Evolutionary conservation across 1,284 basidiomycete species (phyloP).

Genomic region (Mycosarcoma maydis): DNA sequence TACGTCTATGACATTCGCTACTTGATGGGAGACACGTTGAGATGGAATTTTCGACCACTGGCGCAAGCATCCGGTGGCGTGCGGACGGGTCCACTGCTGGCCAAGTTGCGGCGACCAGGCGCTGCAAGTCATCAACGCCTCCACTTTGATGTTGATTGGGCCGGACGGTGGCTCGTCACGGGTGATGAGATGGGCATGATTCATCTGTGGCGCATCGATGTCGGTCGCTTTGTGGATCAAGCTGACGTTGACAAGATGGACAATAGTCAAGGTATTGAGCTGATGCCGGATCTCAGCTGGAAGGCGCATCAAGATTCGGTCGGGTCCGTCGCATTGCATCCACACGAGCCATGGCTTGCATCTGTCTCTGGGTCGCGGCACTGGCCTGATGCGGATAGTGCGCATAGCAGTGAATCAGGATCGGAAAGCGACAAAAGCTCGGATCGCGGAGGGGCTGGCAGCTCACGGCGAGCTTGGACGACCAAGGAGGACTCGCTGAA

Average conservation of each 20-base stretch:
- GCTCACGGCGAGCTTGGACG: conserved; percentile 17
- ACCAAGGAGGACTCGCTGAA: conserved; percentile 31
- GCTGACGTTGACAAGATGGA: conserved; percentile 2
- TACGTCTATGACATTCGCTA: conserved; percentile 53
- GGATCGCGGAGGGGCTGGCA: background rate
- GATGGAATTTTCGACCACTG: conserved; percentile 36
- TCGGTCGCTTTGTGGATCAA: conserved; percentile 21
- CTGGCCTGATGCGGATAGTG: conserved; percentile 12
- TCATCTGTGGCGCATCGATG: conserved; percentile 45
- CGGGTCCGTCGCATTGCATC: conserved; percentile 44
- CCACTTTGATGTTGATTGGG: conserved; percentile 55
- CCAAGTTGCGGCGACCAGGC: conserved; percentile 21
- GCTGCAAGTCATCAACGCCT: conserved; percentile 43
- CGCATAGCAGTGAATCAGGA: conserved; percentile 6
- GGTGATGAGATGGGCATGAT: conserved; percentile 43
- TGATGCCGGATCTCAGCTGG: conserved; percentile 38
- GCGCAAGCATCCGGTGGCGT: conserved; percentile 18
- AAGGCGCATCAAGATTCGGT: conserved; percentile 46
- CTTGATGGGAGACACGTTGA: conserved; percentile 32
- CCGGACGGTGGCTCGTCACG: conserved; percentile 46
- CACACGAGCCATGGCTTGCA: conserved; percentile 30
- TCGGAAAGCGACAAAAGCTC: background rate
- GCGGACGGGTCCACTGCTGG: conserved; percentile 36
- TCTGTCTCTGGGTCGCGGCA: conserved; percentile 40
- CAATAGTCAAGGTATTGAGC: conserved; percentile 4